Evolutionary conservation across 164 flowering plant genomes (phyloP).

Genomic region (Aristolochia californica): DNA sequence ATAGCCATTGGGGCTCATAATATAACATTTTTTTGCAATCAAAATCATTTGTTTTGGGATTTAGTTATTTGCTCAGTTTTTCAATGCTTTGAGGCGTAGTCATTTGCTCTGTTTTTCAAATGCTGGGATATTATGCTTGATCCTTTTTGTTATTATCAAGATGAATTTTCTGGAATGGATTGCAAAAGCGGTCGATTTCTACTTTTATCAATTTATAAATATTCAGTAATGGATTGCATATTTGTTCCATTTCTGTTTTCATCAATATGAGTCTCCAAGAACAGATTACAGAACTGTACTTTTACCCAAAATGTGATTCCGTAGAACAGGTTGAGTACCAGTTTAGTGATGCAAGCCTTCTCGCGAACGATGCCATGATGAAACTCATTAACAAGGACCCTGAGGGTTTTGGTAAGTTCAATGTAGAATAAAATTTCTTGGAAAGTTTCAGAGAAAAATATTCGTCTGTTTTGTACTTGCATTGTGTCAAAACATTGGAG

Average conservation of each 20-base stretch:
- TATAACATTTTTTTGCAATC: no score
- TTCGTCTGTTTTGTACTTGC: no score
- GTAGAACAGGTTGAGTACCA: slow-evolving; percentile 71
- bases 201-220: neutral
- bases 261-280: neutral
- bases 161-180: no score
- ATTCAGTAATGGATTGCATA: neutral
- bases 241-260: neutral
- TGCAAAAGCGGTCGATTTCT: no score
- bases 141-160: no score
- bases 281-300: neutral
- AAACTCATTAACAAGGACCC: slow-evolving; percentile 75
- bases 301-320: neutral
- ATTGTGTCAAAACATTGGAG: no score
- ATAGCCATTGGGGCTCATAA: no score
- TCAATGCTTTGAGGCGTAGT: no score
- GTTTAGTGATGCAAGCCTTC: slow-evolving; percentile 79
- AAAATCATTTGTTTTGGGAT: no score
- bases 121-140: no score
- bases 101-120: no score
- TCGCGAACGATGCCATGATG: slow-evolving; percentile 63
- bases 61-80: no score
- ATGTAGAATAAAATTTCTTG: neutral
- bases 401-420: slow-evolving; percentile 79
- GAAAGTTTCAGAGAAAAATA: neutral